phyloP scores from a whole-genome alignment of 805 yeast genomes.

The Candida ulmi region DNA sequence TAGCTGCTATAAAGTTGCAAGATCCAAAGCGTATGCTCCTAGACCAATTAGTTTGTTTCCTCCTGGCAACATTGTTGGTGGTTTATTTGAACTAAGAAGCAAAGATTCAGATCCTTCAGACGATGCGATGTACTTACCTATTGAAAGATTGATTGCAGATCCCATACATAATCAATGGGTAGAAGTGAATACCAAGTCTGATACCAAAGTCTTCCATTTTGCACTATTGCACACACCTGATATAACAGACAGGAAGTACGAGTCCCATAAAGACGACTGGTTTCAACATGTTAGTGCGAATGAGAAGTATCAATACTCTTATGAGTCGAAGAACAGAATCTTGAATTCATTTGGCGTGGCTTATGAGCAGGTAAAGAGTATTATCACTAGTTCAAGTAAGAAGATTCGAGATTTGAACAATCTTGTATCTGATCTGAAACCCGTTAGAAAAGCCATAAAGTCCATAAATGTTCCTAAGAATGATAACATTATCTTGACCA shows the following conservation, averaged over 20 bases:
- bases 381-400: conserved; percentile 1
- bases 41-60: conserved; percentile 34
- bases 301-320: conserved; percentile 7
- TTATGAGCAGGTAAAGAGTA: conserved; percentile 3
- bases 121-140: conserved; percentile 6
- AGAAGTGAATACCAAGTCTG: conserved; percentile 7
- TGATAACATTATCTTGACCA: conserved; percentile 1
- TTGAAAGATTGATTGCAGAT: conserved; percentile 10
- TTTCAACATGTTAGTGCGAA: conserved; percentile 8
- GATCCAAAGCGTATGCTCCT: conserved; percentile 38
- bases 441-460: conserved; percentile 3
- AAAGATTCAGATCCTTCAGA: conserved; percentile 7
- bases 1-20: conserved; percentile 41
- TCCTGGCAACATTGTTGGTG: conserved; percentile 48
- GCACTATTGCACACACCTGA: conserved; percentile 14
- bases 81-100: conserved; percentile 36
- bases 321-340: conserved; percentile 2
- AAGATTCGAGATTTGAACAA: conserved; percentile 4
- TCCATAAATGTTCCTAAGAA: conserved; percentile 3
- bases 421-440: background rate
- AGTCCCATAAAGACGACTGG: conserved; percentile 2
- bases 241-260: conserved; percentile 1
- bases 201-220: conserved; percentile 8
- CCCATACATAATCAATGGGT: conserved; percentile 11
- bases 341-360: conserved; percentile 2